phyloP scores from a whole-genome alignment of 1,284 basidiomycete species.

The Fomes fomentarius region DNA sequence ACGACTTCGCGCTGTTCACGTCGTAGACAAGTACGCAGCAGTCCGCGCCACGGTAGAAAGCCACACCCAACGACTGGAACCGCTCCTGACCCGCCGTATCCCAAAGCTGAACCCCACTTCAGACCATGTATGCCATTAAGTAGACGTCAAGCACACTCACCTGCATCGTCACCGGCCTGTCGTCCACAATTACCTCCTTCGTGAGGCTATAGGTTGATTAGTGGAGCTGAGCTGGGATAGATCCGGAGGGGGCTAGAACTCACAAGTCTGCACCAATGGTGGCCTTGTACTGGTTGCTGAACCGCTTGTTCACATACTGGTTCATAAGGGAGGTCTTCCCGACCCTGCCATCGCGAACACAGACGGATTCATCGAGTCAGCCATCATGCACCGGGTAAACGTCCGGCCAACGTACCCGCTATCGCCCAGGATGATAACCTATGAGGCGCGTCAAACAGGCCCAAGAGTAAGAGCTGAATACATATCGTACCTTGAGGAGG shows the following conservation, averaged over 20 bases:
- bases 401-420: slow-evolving; percentile 75
- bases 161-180: slow-evolving; percentile 98
- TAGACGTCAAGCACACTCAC: slow-evolving; percentile 44
- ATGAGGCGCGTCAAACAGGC: slow-evolving; percentile 25
- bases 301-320: slow-evolving; percentile 99
- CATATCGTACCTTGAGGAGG: slow-evolving; percentile 88
- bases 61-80: slow-evolving; percentile 98
- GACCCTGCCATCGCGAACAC: slow-evolving; percentile 60
- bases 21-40: slow-evolving; percentile 99
- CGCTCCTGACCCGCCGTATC: slow-evolving; percentile 99
- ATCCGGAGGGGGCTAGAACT: slow-evolving; percentile 34
- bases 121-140: slow-evolving; percentile 2
- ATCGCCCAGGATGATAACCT: slow-evolving; percentile 99
- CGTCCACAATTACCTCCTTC: slow-evolving; percentile 98
- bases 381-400: slow-evolving; percentile 9
- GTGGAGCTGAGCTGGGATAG: slow-evolving; percentile 2
- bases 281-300: slow-evolving; percentile 99
- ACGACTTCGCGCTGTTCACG: slow-evolving; percentile 98
- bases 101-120: slow-evolving; percentile 73
- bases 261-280: slow-evolving; percentile 93
- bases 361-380: slow-evolving; percentile 4
- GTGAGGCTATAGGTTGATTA: slow-evolving; percentile 71
- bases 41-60: slow-evolving; percentile 99
- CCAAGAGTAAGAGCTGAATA: too few species aligned
- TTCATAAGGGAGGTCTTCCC: slow-evolving; percentile 99